These are phyloP conservation scores for Trichoderma asperellum DNA, from an alignment of 2,329 filamentous ascomycete genomes.

Conservation along the genomic window DNA sequence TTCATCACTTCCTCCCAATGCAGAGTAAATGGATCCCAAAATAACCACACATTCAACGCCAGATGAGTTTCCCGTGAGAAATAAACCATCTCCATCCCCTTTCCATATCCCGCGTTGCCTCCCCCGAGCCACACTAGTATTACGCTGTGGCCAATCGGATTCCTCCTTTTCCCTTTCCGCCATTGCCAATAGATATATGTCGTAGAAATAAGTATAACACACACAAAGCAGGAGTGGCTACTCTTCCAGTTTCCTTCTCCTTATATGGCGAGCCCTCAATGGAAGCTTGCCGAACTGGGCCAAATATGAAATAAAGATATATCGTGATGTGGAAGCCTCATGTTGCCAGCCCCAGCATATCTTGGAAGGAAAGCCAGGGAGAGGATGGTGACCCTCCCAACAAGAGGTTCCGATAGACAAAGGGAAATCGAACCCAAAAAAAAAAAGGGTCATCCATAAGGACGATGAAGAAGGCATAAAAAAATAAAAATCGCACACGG, in stretches of 20 bases:
- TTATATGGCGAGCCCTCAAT: not conserved
- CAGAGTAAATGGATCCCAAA: slow-evolving; percentile 7
- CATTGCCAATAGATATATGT: slow-evolving; percentile 23
- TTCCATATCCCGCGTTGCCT: slow-evolving; percentile 14
- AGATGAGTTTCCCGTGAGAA: slow-evolving; percentile 6
- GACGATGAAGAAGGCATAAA: not conserved
- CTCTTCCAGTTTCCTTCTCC: slow-evolving; percentile 10
- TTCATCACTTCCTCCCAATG: slow-evolving; percentile 23
- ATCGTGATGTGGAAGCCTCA: slow-evolving; percentile 8
- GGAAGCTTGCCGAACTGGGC: not conserved
- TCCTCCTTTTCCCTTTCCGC: slow-evolving; percentile 20
- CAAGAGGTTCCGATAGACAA: slow-evolving; percentile 22
- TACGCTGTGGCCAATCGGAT: slow-evolving; percentile 3
- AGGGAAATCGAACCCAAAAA: slow-evolving; percentile 8
- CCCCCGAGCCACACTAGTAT: slow-evolving; percentile 1
- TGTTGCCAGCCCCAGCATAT: slow-evolving; percentile 25
- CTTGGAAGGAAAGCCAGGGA: slow-evolving; percentile 8
- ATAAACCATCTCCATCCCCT: slow-evolving; percentile 18
- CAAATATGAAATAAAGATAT: slow-evolving; percentile 22
- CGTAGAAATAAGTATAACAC: slow-evolving; percentile 25
- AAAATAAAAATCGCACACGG: not conserved
- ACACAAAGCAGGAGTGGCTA: slow-evolving; percentile 7
- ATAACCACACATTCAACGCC: slow-evolving; percentile 24
- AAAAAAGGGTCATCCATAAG: not conserved
- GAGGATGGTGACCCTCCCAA: slow-evolving; percentile 24